A percentile compares a stretch with the other conserved stretches of the same genome.
phyloP scores from a whole-genome alignment of 2,329 filamentous ascomycete genomes.

The Torrubiella hemipterigena region DNA sequence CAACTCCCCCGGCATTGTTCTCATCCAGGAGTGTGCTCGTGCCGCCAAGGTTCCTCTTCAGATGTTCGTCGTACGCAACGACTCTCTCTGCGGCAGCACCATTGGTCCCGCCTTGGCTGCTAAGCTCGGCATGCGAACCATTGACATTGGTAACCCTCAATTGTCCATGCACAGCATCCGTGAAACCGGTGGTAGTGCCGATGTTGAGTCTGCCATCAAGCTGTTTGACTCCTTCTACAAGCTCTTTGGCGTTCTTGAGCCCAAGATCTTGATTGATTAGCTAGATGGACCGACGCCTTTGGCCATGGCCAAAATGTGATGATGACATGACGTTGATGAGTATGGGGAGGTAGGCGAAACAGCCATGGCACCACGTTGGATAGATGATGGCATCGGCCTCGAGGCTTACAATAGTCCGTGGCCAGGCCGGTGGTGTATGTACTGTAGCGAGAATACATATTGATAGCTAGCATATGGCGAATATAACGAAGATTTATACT shows the following conservation, averaged over 20 bases:
- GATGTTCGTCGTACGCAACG: conserved; percentile 92
- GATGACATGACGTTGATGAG: no score
- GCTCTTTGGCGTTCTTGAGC: conserved; percentile 71
- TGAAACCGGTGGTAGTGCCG: conserved; percentile 79
- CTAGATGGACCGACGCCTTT: neutral
- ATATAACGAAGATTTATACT: no score
- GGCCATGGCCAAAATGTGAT: conserved; percentile 13
- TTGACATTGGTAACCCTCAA: conserved; percentile 90
- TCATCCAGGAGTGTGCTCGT: conserved; percentile 77
- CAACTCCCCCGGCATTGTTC: conserved; percentile 87
- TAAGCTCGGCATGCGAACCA: conserved; percentile 71
- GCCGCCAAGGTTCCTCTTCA: conserved; percentile 72
- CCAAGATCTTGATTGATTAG: conserved; percentile 73
- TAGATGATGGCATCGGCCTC: no score
- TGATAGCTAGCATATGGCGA: no score
- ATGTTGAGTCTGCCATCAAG: conserved; percentile 76
- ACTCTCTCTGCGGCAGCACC: conserved; percentile 87
- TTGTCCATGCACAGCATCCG: conserved; percentile 95
- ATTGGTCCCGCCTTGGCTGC: conserved; percentile 96
- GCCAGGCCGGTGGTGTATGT: no score
- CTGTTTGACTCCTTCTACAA: conserved; percentile 82
- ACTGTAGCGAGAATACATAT: no score
- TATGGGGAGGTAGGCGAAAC: no score
- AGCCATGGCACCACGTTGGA: no score
- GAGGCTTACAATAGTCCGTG: no score